Evolutionary conservation across 257 asterid species (phyloP), one percentile per base, ranked within the genome.

Genomic region (Ilex aquifolium): DNA sequence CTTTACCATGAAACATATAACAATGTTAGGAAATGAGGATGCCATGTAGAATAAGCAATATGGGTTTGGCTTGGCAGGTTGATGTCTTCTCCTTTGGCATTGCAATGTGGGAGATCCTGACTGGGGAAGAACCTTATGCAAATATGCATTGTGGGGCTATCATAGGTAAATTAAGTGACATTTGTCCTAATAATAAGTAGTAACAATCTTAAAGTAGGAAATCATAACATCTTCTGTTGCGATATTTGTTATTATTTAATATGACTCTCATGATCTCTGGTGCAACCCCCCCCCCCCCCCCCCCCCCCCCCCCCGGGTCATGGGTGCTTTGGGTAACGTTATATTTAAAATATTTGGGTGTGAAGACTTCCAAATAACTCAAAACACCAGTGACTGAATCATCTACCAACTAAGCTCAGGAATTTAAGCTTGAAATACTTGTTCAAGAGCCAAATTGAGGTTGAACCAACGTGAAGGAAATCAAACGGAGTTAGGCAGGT

Each of bases 21-120:
- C 31, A 31, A 31, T 59, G 17, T 51, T n/a, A 27, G 62, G 61
- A 30, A 39, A 31, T 50, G 55, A 48, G 32, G 32, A 62, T 61
- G 42, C 13, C 31, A 62, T 48, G 64, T 44, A 54, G 52, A 71
- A 52, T 63, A n/a, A 59, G 68, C 3, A 52, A 29, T 57, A 50
- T 54, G 55, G 63, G 27, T 21, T 69, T 36, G 42, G 42, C 8
- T 56, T 13, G 53, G 70, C 81, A 84, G 95, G 93, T 87, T 67
- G 95, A 87, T 69, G 95, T 87, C 56, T 87, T 84, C 71, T 87
- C 95, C 64, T 87, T 87, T 42, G 95, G 90, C 64, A 82, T 87
- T 65, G 72, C 74, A 49, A 55, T 84, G 80, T 87, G 95, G 93
- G 95, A 87, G 79, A 84, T 87, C 72, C 71, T 87, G 60, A 87